These are phyloP conservation scores for Heritiera littoralis DNA, from an alignment of 345 rosid species.

Conservation along the genomic window DNA sequence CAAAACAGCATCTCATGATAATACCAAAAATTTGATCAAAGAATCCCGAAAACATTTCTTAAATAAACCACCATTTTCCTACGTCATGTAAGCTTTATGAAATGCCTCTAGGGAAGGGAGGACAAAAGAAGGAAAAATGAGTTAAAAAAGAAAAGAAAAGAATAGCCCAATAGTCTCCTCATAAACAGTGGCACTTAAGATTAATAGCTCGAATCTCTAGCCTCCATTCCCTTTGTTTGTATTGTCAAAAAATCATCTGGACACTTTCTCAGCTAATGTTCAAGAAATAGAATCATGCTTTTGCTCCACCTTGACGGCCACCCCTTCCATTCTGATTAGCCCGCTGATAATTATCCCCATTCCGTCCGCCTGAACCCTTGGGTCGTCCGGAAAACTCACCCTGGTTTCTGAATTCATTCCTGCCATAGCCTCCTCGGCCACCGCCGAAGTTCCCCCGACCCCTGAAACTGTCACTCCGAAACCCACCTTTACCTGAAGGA, in stretches of 20 bases:
- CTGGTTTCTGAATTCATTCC: slow-evolving; percentile 63
- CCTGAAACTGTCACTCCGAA: slow-evolving; percentile 51
- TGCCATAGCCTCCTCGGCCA: slow-evolving; percentile 54
- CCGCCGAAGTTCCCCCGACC: slow-evolving; percentile 47
- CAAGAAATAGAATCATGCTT: slow-evolving; percentile 32
- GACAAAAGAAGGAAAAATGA: background rate
- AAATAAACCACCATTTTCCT: slow-evolving; percentile 22
- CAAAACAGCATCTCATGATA: background rate
- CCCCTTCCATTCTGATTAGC: slow-evolving; percentile 56
- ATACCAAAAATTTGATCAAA: slow-evolving; percentile 20
- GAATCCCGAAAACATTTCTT: slow-evolving; percentile 21
- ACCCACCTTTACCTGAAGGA: slow-evolving; percentile 45
- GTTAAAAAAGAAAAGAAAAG: background rate
- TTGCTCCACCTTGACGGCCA: slow-evolving; percentile 43
- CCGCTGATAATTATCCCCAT: slow-evolving; percentile 57
- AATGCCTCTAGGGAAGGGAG: slow-evolving; percentile 16
- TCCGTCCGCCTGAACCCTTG: slow-evolving; percentile 55
- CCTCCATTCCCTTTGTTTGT: slow-evolving; percentile 27
- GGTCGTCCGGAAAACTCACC: slow-evolving; percentile 71
- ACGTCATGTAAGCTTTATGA: slow-evolving; percentile 34
- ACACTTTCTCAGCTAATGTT: slow-evolving; percentile 8
- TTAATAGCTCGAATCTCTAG: slow-evolving; percentile 26
- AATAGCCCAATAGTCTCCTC: slow-evolving; percentile 22
- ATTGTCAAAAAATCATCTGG: slow-evolving; percentile 37
- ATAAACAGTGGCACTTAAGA: slow-evolving; percentile 17